Conservation (phyloP, 805 yeast genomes). For the Kluyveromyces dobzhanskii region DNA sequence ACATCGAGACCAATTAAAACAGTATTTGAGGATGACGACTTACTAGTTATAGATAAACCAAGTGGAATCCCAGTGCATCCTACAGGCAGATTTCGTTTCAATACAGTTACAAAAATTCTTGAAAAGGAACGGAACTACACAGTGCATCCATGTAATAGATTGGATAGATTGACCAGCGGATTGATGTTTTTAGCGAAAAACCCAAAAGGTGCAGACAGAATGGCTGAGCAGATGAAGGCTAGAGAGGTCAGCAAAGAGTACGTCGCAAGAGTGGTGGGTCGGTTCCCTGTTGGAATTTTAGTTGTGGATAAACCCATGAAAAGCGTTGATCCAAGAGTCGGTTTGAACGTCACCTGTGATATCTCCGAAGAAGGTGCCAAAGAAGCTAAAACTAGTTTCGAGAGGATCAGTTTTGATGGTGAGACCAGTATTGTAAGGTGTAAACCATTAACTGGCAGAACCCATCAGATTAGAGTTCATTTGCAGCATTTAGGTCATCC, state of each 20-base stretch:
- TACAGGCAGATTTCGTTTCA: constrained; percentile 72
- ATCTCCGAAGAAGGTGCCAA: constrained; percentile 35
- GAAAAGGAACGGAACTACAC: constrained; percentile 57
- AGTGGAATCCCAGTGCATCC: constrained; percentile 96
- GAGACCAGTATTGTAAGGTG: constrained; percentile 62
- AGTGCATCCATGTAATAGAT: constrained; percentile 82
- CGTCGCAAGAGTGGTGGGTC: constrained; percentile 80
- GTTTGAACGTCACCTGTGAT: constrained; percentile 47
- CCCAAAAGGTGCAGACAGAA: constrained; percentile 65
- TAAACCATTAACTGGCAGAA: constrained; percentile 83
- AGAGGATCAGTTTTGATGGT: constrained; percentile 60
- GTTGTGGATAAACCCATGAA: constrained; percentile 58
- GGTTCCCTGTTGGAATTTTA: constrained; percentile 59
- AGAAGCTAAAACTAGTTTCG: constrained; percentile 66
- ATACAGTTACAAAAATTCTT: constrained; percentile 68
- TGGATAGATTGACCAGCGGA: constrained; percentile 90
- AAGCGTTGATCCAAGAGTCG: constrained; percentile 67
- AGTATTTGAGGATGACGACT: constrained; percentile 63
- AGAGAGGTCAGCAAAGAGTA: constrained; percentile 75
- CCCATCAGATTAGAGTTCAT: constrained; percentile 94
- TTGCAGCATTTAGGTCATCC: constrained; percentile 84
- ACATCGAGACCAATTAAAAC: constrained; percentile 47
- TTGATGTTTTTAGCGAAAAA: constrained; percentile 84
- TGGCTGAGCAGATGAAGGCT: constrained; percentile 64
- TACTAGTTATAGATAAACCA: constrained; percentile 86